A percentile compares a stretch with the other conserved stretches of the same genome.
These are phyloP conservation scores for Oryza rufipogon DNA, from an alignment of 176 grass and related monocot genomes.

Conservation along the genomic window DNA sequence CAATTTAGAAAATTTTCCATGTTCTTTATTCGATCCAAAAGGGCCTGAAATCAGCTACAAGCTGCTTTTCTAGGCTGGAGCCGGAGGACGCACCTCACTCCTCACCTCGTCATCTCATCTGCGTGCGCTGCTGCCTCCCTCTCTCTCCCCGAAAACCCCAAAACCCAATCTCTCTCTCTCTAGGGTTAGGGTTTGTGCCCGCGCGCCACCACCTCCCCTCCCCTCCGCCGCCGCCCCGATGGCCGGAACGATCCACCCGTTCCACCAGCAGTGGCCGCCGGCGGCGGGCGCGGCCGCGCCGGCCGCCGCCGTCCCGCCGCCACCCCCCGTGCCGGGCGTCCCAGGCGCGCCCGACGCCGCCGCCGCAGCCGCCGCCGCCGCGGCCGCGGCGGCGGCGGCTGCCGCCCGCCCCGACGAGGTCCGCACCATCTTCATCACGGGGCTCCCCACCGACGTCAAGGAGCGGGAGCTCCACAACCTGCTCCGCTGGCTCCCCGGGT, in stretches of 20 bases:
- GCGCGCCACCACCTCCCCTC: not conserved
- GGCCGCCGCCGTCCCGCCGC: constrained; percentile 42
- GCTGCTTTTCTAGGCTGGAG: no score
- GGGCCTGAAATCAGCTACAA: no score
- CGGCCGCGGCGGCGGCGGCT: constrained; percentile 54
- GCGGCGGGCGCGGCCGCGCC: constrained; percentile 37
- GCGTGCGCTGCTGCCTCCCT: no score
- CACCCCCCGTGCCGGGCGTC: constrained; percentile 36
- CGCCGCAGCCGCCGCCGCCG: constrained; percentile 25
- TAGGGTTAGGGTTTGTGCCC: constrained; percentile 26
- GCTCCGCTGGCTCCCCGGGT: constrained; percentile 94
- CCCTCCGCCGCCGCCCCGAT: constrained; percentile 31
- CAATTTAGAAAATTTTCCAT: no score
- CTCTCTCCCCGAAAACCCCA: not conserved
- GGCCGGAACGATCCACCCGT: constrained; percentile 89
- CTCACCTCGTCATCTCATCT: no score
- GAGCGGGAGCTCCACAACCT: constrained; percentile 97
- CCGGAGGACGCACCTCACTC: no score
- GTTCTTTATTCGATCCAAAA: no score
- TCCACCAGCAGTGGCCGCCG: constrained; percentile 90
- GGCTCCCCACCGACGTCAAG: constrained; percentile 94
- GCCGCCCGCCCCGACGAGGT: constrained; percentile 77
- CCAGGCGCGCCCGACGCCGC: constrained; percentile 43
- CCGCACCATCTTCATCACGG: constrained; percentile 91
- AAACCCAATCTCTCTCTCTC: not conserved